Conservation (phyloP, 495 filamentous ascomycete genomes). For the Penicillium manginii region DNA sequence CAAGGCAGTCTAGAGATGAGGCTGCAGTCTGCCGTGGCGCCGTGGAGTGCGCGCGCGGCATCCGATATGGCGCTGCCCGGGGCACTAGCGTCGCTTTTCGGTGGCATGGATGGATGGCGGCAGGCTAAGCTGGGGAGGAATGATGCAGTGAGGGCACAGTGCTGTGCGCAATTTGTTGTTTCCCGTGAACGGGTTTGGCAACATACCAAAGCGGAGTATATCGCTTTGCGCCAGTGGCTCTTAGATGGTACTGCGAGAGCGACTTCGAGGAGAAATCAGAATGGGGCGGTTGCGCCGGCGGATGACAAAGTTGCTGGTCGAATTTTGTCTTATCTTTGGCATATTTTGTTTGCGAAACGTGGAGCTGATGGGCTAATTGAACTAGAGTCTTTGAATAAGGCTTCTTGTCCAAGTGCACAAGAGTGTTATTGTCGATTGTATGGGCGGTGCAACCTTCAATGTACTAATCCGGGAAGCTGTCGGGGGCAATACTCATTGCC, state of each 20-base stretch:
- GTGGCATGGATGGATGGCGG: conserved; percentile 15
- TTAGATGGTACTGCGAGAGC: conserved; percentile 19
- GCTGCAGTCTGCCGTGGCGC: conserved; percentile 37
- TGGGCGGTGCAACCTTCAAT: conserved; percentile 41
- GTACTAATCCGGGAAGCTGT: conserved; percentile 34
- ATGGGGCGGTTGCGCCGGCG: conserved; percentile 30
- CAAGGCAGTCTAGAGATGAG: conserved; percentile 46
- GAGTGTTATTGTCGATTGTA: conserved; percentile 53
- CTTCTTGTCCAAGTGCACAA: conserved; percentile 41
- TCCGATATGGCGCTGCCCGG: conserved; percentile 39
- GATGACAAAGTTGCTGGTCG: conserved; percentile 45
- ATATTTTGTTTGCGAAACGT: conserved; percentile 44
- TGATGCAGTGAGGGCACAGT: conserved; percentile 44
- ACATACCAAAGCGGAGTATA: conserved; percentile 43
- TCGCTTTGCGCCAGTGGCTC: conserved; percentile 49
- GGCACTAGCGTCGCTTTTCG: conserved; percentile 40
- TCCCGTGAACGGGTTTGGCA: conserved; percentile 37
- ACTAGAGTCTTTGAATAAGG: conserved; percentile 44
- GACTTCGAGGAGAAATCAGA: neutral
- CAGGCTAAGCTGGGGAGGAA: conserved; percentile 28
- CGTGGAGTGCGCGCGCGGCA: conserved; percentile 45
- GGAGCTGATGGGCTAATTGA: conserved; percentile 35
- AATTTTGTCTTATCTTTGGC: conserved; percentile 48
- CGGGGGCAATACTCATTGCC: conserved; percentile 43
- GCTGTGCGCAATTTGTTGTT: conserved; percentile 53